Base-by-base conservation (phyloP, 805 yeast genomes). In the Isabelozyma pseudorhagii region DNA sequence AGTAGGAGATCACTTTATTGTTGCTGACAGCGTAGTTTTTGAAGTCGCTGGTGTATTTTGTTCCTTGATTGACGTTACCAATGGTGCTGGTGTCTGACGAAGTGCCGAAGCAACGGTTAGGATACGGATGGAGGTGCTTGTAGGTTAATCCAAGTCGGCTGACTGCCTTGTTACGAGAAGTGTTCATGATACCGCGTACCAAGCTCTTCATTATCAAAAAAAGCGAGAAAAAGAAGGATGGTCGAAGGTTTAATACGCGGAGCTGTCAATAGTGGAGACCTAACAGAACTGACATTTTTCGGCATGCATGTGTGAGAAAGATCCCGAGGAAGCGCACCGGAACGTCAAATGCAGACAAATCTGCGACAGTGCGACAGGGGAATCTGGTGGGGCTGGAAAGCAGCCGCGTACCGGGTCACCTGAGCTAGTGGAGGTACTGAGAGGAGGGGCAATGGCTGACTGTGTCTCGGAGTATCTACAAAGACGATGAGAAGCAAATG, bases 1-100 rank as follows among this genome's bases (percentile, higher is more conserved):
- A 85, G 61, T 68, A 84, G 0, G 91, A 85, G 1, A 82, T 80
- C 6, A 80, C 57, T 51, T 75, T 68, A 3, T 80, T 80, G n/a
- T 45, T 41, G 50, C 71, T 66, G 14, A 77, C 61, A 47, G 68
- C 67, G 51, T 81, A 85, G 40, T 74, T 74, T 50, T 75, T 77
- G 68, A 58, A 74, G 28, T 52, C 58, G 5, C 61, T n/a, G 1
- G 77, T 60, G 52, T 57, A 71, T 53, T 72, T 73, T 38, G 69
- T 50, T 5, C 78, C 79, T 41, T 58, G 60, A 29, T 54, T 53
- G 3, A 59, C 38, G 25, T 41, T 46, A 10, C 25, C 11, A 6
- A 45, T 47, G 11, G 28, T 29, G 15, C 17, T 17, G 29, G n/a
- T n/a, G 45, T 21, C 13, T 18, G 13, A 11, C 8, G 38, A 3